These are phyloP conservation scores for Trifolium pratense DNA, from an alignment of 306 rosid species.

Conservation along the genomic window DNA sequence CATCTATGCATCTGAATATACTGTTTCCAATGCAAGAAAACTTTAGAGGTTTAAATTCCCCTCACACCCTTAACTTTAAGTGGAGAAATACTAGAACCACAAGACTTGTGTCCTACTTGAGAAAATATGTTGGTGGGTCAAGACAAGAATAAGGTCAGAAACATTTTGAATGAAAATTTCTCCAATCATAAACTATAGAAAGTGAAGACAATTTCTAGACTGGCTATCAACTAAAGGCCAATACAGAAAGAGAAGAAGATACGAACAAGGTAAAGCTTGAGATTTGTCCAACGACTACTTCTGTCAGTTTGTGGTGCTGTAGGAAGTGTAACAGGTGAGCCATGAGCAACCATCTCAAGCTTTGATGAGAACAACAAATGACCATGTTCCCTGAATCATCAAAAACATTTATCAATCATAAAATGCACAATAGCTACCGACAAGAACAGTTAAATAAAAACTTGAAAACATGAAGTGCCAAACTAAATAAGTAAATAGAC, in stretches of 20 bases:
- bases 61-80: neutral
- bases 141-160: neutral
- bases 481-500: conserved; percentile 25
- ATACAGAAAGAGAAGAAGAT: conserved; percentile 41
- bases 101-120: neutral
- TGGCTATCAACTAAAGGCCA: conserved; percentile 17
- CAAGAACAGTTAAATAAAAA: conserved; percentile 23
- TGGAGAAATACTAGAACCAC: neutral
- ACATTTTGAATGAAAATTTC: neutral
- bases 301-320: conserved; percentile 57
- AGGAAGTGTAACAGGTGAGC: conserved; percentile 60
- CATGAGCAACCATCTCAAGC: conserved; percentile 63
- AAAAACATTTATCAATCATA: conserved; percentile 42
- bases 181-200: conserved; percentile 21
- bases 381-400: conserved; percentile 60
- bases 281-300: conserved; percentile 67
- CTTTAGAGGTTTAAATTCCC: neutral
- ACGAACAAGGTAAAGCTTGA: conserved; percentile 84
- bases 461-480: neutral
- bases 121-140: neutral
- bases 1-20: conserved; percentile 26
- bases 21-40: conserved; percentile 11
- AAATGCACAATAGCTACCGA: conserved; percentile 29
- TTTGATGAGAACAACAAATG: conserved; percentile 68
- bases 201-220: conserved; percentile 20